These are phyloP conservation scores for Blastosporella zonata DNA, from an alignment of 1,284 basidiomycete genomes.

Conservation along the genomic window DNA sequence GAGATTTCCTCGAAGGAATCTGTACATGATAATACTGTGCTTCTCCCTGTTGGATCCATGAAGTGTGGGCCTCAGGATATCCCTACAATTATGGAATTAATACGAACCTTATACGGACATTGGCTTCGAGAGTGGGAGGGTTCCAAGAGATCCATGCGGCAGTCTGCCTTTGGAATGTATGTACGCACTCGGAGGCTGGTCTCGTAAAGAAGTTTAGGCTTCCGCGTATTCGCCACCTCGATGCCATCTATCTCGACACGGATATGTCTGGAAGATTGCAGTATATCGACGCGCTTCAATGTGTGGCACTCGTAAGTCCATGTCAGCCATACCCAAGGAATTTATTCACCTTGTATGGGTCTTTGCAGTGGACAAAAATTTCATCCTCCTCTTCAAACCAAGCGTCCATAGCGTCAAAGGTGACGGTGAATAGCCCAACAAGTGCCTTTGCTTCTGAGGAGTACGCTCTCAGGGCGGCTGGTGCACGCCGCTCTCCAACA, in stretches of 20 bases:
- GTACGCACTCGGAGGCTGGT: slow-evolving; percentile 54
- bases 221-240: slow-evolving; percentile 56
- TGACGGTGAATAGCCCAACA: slow-evolving; percentile 46
- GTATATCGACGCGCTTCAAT: slow-evolving; percentile 53
- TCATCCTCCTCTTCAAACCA: slow-evolving; percentile 71
- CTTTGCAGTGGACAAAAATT: slow-evolving; percentile 59
- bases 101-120: slow-evolving; percentile 64
- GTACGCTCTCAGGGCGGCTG: slow-evolving; percentile 42
- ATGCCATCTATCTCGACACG: slow-evolving; percentile 58
- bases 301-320: background rate
- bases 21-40: slow-evolving; percentile 57
- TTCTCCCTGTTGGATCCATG: slow-evolving; percentile 41
- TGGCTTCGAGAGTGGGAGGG: slow-evolving; percentile 43
- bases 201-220: slow-evolving; percentile 56
- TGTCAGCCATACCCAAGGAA: background rate
- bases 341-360: slow-evolving; percentile 61
- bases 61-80: background rate
- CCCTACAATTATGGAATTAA: background rate
- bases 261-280: slow-evolving; percentile 58
- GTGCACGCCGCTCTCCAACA: slow-evolving; percentile 37
- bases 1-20: slow-evolving; percentile 40
- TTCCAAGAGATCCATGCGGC: slow-evolving; percentile 46
- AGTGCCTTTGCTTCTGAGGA: slow-evolving; percentile 41
- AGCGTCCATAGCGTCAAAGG: slow-evolving; percentile 50
- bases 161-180: slow-evolving; percentile 60